Base-by-base conservation (phyloP, 768 basidiomycete species). In the Fibroporia radiculosa region DNA sequence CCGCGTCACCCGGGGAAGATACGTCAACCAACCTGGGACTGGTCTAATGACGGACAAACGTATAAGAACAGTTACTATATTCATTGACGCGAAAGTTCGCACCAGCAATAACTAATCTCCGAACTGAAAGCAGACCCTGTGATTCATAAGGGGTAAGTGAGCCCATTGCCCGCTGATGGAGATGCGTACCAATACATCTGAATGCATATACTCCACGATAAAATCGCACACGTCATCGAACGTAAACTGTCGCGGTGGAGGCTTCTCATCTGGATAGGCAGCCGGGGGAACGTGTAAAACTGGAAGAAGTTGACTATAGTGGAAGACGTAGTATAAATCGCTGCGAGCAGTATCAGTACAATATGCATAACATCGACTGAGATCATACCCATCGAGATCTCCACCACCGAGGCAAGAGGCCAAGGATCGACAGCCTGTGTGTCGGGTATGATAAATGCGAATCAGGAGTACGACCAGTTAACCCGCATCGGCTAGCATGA, bases 161-260 rank as follows among this genome's bases (percentile, higher is more conserved):
- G 31, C 22, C 12, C 27, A 13, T 13, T 31, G 1, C 8, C 13
- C n/a, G 37, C 25, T 6, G 6, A 8, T 16, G 6, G 6, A 42
- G 31, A 4, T 6, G 56, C 72, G 16, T 62, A 87, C 85, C 72
- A 88, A 62, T 33, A 88, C 74, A 55, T 91, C 86, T 0, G 86
- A 87, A 50, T 85, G 74, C 57, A 92, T 87, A 45, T 90, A 92
- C 53, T 91, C 80, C 12, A 88, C 78, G 19, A 92, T 67, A 53
- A 92, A 91, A 45, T 91, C 71, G 48, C 83, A 84, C 12, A 91
- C 78, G 51, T 89, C 84, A 1, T 80, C 67, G 4, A 87, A 73
- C 20, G 37, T 57, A 12, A 48, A 36, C 1, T 49, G 45, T 0
- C 61, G 48, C 11, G 25, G 36, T 12, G 47, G 20, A 10, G 51